phyloP scores from a whole-genome alignment of 768 basidiomycete genomes.

The Sarcodon aspratus region DNA sequence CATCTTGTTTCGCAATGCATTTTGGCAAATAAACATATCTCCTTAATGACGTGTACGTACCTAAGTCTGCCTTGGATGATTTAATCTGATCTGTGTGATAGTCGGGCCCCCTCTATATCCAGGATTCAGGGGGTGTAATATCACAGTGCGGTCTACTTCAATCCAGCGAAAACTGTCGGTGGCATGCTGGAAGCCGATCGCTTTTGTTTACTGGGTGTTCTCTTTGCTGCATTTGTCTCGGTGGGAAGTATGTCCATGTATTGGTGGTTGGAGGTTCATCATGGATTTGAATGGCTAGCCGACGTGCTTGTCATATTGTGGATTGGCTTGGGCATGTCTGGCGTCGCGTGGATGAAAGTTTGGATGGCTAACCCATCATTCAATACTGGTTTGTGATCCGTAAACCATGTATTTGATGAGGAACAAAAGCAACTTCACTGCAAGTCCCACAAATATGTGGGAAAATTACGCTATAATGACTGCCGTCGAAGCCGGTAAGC shows the following conservation, averaged over 20 bases:
- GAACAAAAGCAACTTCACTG: too few relatives aligned
- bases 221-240: conserved; percentile 65
- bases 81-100: too few relatives aligned
- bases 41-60: too few relatives aligned
- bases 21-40: too few relatives aligned
- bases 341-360: conserved; percentile 83
- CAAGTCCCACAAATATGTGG: too few relatives aligned
- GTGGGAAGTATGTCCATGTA: conserved; percentile 69
- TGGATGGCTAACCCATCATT: conserved; percentile 87
- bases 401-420: too few relatives aligned
- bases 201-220: conserved; percentile 59
- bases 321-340: conserved; percentile 76
- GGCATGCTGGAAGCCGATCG: conserved; percentile 88
- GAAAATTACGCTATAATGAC: too few relatives aligned
- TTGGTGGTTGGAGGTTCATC: conserved; percentile 63
- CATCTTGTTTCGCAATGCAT: too few relatives aligned
- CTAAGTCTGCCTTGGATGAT: too few relatives aligned
- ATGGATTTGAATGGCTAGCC: conserved; percentile 65
- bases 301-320: conserved; percentile 67
- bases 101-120: too few relatives aligned
- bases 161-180: conserved; percentile 88
- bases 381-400: conserved; percentile 58
- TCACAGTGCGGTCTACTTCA: conserved; percentile 71
- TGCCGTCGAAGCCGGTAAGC: too few relatives aligned
- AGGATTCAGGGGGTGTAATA: too few relatives aligned